These are phyloP conservation scores for Curvularia eragrostidis DNA, from an alignment of 2,329 filamentous ascomycete species.

Conservation along the genomic window DNA sequence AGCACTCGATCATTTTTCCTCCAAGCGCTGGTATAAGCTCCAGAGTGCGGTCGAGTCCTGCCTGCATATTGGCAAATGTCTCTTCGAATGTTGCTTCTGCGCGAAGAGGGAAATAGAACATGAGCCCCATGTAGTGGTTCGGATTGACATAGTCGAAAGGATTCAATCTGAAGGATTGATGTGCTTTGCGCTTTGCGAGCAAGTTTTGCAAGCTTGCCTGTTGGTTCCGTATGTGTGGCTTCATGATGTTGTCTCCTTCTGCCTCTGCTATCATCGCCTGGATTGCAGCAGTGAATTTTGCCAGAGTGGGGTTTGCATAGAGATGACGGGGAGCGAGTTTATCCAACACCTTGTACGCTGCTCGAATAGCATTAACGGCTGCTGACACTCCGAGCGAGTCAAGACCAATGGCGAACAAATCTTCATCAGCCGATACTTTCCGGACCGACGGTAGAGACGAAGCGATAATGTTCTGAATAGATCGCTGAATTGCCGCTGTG, in stretches of 20 bases:
- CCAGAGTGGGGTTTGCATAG: constrained; percentile 42
- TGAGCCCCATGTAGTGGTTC: constrained; percentile 39
- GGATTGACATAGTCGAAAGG: constrained; percentile 39
- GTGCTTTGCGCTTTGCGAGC: constrained; percentile 24
- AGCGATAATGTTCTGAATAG: constrained; percentile 16
- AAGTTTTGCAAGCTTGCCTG: constrained; percentile 13
- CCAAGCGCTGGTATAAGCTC: constrained; percentile 48
- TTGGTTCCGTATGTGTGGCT: not conserved
- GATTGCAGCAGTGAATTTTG: constrained; percentile 34
- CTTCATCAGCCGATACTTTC: constrained; percentile 29
- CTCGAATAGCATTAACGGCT: constrained; percentile 42
- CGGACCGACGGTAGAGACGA: constrained; percentile 14
- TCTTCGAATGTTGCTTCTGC: constrained; percentile 34
- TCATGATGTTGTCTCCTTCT: not conserved
- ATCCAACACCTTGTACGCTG: constrained; percentile 38
- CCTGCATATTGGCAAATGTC: constrained; percentile 43
- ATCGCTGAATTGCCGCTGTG: constrained; percentile 8
- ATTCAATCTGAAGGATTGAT: constrained; percentile 41
- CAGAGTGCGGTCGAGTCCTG: constrained; percentile 46
- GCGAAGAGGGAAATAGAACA: constrained; percentile 47
- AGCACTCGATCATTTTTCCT: constrained; percentile 45
- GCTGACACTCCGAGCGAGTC: constrained; percentile 43
- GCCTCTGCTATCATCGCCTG: not conserved
- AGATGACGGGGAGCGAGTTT: constrained; percentile 46
- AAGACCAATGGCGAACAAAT: constrained; percentile 44